Evolutionary conservation across 2,329 filamentous ascomycete genomes (phyloP).

Genomic region (Arthrobotrys entomopaga): DNA sequence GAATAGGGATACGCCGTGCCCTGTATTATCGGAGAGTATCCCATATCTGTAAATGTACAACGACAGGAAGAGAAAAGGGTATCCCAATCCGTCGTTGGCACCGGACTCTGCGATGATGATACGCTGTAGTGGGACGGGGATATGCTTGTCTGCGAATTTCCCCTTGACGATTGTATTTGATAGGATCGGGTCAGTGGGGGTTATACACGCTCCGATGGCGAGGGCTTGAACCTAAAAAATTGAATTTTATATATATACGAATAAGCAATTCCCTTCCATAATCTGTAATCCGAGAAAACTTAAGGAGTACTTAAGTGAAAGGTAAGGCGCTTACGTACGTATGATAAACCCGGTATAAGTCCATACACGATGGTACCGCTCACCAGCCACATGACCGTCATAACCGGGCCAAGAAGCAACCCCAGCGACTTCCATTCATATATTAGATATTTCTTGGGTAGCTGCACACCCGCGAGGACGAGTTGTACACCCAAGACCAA

Average conservation of each 20-base stretch:
- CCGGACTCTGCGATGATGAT: slow-evolving; percentile 85
- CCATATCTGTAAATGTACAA: slow-evolving; percentile 84
- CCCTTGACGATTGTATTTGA: slow-evolving; percentile 93
- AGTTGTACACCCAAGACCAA: slow-evolving; percentile 91
- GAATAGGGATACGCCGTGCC: slow-evolving; percentile 79
- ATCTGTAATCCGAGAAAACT: no score
- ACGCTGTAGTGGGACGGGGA: slow-evolving; percentile 81
- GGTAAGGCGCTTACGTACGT: slow-evolving; percentile 62
- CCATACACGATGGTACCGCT: slow-evolving; percentile 83
- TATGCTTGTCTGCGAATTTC: slow-evolving; percentile 89
- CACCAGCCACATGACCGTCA: slow-evolving; percentile 85
- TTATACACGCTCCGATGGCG: slow-evolving; percentile 84
- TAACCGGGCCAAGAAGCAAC: slow-evolving; percentile 81
- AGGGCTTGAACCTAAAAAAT: slow-evolving; percentile 75
- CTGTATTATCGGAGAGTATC: slow-evolving; percentile 68
- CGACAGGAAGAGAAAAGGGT: slow-evolving; percentile 86
- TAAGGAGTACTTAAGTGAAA: background rate
- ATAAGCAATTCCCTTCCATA: background rate
- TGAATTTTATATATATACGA: background rate
- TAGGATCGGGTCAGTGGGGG: slow-evolving; percentile 87
- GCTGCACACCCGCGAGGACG: slow-evolving; percentile 85
- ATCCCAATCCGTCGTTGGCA: slow-evolving; percentile 87
- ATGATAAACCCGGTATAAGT: slow-evolving; percentile 75
- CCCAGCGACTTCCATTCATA: slow-evolving; percentile 80
- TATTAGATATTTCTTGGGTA: slow-evolving; percentile 82